Evolutionary conservation across 768 basidiomycete species (phyloP), one percentile per base, ranked within the genome.

Genomic region (Agrocybe pediades): DNA sequence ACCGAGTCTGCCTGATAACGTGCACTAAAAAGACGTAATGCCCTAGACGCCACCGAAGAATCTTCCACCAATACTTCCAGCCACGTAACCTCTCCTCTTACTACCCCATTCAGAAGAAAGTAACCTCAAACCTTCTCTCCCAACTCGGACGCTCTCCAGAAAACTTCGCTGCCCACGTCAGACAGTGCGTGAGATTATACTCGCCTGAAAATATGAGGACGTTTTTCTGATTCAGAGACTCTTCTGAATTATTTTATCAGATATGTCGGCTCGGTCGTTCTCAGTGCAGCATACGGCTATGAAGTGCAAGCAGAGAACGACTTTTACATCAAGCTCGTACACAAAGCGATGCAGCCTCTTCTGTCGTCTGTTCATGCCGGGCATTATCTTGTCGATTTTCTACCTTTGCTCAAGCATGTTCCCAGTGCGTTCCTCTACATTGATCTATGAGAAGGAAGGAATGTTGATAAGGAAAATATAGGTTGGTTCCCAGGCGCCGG

Each of bases 221-320:
- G n/a, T 9, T 13, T 23, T 26, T 15, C 9, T 4, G 16, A 11
- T 27, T 9, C 9, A 21, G 9, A 27, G 25, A 1, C 23, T 41
- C 2, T 11, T 19, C 9, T 36, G 6, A 19, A 19, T 19, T 27
- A 40, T 3, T 11, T 25, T 20, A 21, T 4, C 25, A 76, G 74
- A 26, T 59, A 64, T 49, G 61, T 69, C 1, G 68, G 67, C n/a
- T 62, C 71, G 2, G 54, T 74, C 21, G 68, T 74, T 17, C 62
- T 80, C 47, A 69, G 68, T 27, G 59, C 75, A 7, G 62, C 68
- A 0, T 79, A 81, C 36, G 78, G 78, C 0, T 74, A 77, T 51
- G 60, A 71, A 11, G 66, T 73, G 9, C 52, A 68, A 51, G 56
- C 67, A 1, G 63, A 56, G 17, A 56, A 73, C 0, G 78, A 80